Evolutionary conservation across 163 green algal species (phyloP), one percentile per base, ranked within the genome.

Genomic region (Scenedesmus sp.): DNA sequence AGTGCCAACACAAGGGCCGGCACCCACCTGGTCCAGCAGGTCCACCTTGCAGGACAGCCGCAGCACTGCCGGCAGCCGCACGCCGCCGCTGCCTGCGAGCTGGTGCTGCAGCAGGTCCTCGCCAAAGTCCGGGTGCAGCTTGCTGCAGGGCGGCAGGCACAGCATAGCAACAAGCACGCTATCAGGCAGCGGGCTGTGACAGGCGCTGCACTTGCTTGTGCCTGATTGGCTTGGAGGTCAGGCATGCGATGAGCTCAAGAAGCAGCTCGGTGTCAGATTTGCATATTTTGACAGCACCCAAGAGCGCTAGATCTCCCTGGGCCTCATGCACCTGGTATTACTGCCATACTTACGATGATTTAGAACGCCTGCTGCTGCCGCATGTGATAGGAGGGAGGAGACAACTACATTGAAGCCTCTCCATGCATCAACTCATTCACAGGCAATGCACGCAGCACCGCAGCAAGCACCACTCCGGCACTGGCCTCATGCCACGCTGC

Each of bases 1-100:
- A n/a, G n/a, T n/a, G n/a, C n/a, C n/a, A n/a, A n/a, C n/a, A n/a
- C n/a, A n/a, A n/a, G n/a, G n/a, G 93, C n/a, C 51, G 99, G 93
- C 59, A 92, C 35, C 68, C 76, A 98, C 85, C 20, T 95, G 91
- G 91, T 99, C 96, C 26, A 99, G 96, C 61, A 97, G 59, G 15
- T 97, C 94, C 90, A 99, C 91, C 92, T 99, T 99, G 89, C 96
- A 95, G 72, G 93, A 97, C 86, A 97, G 83, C 33, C 93, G 93
- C 49, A 98, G 91, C 9, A 95, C 78, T 6, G 96, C 65, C 0
- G 94, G 94, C 84, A 96, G 89, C 26, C 49, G 79, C 51, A 87
- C 40, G 0, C 56, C 53, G 83, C 30, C 68, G 49, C 87, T 87
- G 87, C 53, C 73, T 30, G 35, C 44, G 44, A 44, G 35, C 37